Conservation (phyloP, 352 stramenopile species). For the Elongisporangium anandrum region DNA sequence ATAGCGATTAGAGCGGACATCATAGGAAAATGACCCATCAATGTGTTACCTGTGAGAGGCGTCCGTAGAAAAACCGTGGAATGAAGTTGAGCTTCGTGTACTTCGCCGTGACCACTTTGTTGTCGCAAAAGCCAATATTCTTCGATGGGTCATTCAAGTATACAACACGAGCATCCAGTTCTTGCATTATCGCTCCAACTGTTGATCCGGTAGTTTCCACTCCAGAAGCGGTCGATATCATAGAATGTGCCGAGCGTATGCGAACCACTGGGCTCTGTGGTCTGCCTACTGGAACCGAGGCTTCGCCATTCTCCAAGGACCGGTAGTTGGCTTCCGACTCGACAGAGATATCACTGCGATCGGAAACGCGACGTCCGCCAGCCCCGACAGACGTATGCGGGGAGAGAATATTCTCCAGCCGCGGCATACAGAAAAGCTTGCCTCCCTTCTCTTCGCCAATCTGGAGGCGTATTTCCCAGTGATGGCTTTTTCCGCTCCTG, state of each 20-base stretch:
- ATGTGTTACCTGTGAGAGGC: slow-evolving; percentile 61
- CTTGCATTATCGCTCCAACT: neutral
- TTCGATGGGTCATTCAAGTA: slow-evolving; percentile 62
- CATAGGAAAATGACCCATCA: neutral
- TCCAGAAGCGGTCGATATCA: neutral
- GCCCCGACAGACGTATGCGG: neutral
- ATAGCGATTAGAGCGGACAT: neutral
- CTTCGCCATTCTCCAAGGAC: slow-evolving; percentile 16
- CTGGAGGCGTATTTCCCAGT: neutral
- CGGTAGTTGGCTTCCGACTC: slow-evolving; percentile 18
- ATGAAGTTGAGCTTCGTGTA: slow-evolving; percentile 89
- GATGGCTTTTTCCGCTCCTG: neutral
- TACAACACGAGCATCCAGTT: slow-evolving; percentile 30
- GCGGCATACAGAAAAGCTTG: neutral
- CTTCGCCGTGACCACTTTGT: slow-evolving; percentile 79
- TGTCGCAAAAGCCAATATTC: slow-evolving; percentile 77
- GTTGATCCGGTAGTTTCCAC: neutral
- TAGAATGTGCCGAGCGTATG: neutral
- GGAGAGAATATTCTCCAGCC: neutral
- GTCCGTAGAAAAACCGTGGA: slow-evolving; percentile 77
- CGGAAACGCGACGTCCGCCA: neutral
- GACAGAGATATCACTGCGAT: slow-evolving; percentile 16
- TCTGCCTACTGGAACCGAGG: neutral
- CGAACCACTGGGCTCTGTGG: neutral
- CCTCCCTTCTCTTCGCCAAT: neutral